These are phyloP conservation scores for Heritiera fomes DNA, from an alignment of 345 rosid species.

Conservation along the genomic window DNA sequence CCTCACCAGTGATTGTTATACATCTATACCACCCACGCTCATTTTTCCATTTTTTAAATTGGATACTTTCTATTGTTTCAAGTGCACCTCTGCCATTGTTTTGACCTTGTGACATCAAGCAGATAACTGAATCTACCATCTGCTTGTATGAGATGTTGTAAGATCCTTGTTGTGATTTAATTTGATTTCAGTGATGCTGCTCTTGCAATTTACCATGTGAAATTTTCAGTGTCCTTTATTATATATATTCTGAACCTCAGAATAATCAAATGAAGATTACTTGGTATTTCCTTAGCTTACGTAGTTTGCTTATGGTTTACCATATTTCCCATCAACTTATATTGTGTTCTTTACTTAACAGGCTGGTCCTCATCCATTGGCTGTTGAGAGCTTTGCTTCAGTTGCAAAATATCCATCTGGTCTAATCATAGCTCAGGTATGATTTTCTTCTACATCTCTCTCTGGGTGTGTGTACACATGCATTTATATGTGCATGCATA, in stretches of 20 bases:
- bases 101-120: slow-evolving; percentile 12
- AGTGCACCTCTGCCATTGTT: neutral
- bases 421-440: slow-evolving; percentile 72
- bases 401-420: slow-evolving; percentile 91
- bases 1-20: neutral
- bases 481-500: neutral
- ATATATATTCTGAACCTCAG: slow-evolving; percentile 5
- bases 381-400: slow-evolving; percentile 78
- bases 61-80: slow-evolving; percentile 4
- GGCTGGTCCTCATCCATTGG: slow-evolving; percentile 96
- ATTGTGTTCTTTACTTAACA: slow-evolving; percentile 32
- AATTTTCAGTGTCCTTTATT: neutral
- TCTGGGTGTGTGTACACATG: neutral
- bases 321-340: slow-evolving; percentile 7
- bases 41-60: neutral
- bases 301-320: slow-evolving; percentile 13
- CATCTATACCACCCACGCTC: neutral
- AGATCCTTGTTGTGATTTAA: neutral
- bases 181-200: neutral
- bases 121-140: slow-evolving; percentile 5
- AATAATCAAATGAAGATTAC: slow-evolving; percentile 3
- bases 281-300: neutral
- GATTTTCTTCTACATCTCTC: neutral
- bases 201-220: neutral
- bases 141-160: slow-evolving; percentile 3